These are phyloP conservation scores for Lathyrus oleraceus DNA, from an alignment of 306 rosid species.

Conservation along the genomic window DNA sequence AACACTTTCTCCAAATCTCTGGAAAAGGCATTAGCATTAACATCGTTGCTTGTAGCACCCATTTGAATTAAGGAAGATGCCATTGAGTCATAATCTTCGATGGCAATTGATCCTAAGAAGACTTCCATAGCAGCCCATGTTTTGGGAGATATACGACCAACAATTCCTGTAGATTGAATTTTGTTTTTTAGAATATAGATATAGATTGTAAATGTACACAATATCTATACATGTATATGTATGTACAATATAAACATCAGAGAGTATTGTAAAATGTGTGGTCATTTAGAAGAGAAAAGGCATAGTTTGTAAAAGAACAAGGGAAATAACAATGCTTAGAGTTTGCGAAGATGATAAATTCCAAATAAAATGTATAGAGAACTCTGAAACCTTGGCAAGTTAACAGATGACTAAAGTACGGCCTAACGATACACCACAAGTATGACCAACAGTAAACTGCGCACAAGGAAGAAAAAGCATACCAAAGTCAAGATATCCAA, in stretches of 20 bases:
- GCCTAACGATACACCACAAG: slow-evolving; percentile 20
- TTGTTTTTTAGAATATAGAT: slow-evolving; percentile 11
- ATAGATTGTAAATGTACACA: slow-evolving; percentile 20
- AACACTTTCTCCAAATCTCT: slow-evolving; percentile 79
- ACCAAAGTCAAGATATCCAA: slow-evolving; percentile 98
- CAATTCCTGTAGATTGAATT: slow-evolving; percentile 64
- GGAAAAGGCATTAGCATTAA: slow-evolving; percentile 74
- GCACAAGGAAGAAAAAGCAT: slow-evolving; percentile 35
- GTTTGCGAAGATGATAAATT: slow-evolving; percentile 14
- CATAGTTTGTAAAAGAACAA: background rate
- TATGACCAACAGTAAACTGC: slow-evolving; percentile 26
- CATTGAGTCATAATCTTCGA: slow-evolving; percentile 90
- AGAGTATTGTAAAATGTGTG: background rate
- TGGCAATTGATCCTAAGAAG: slow-evolving; percentile 81
- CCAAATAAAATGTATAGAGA: slow-evolving; percentile 7
- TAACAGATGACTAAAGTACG: slow-evolving; percentile 16
- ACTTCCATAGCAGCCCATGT: slow-evolving; percentile 98
- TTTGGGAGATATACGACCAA: slow-evolving; percentile 87
- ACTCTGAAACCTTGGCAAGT: slow-evolving; percentile 14
- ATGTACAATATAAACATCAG: background rate
- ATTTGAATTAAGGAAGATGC: slow-evolving; percentile 91
- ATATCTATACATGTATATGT: background rate
- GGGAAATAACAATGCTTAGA: slow-evolving; percentile 3
- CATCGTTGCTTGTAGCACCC: slow-evolving; percentile 83
- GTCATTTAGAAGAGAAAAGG: background rate